Conservation (phyloP, 2,329 filamentous ascomycete genomes). For the Aspergillus viridinutans region DNA sequence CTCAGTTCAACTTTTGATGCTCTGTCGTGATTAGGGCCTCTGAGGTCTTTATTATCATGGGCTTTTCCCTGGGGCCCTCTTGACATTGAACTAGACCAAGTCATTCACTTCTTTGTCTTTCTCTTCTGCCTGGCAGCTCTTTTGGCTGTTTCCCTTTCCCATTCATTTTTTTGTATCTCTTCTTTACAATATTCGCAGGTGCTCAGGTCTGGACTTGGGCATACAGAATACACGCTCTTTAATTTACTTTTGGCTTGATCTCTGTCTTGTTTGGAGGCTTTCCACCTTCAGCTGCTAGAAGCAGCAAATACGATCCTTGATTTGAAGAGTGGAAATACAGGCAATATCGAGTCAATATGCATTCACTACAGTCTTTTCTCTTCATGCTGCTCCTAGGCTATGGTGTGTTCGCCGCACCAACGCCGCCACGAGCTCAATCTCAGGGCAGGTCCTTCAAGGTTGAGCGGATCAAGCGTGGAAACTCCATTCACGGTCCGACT, state of each 20-base stretch:
- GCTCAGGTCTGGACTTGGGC: slow-evolving; percentile 19
- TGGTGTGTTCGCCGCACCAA: slow-evolving; percentile 31
- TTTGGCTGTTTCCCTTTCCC: slow-evolving; percentile 12
- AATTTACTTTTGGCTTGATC: neutral
- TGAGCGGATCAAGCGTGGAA: slow-evolving; percentile 53
- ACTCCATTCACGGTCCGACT: slow-evolving; percentile 53
- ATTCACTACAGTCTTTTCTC: slow-evolving; percentile 22
- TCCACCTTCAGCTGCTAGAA: neutral
- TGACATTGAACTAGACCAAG: slow-evolving; percentile 2
- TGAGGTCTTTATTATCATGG: neutral
- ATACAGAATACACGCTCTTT: slow-evolving; percentile 12
- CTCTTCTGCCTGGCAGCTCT: neutral
- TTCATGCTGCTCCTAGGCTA: slow-evolving; percentile 29
- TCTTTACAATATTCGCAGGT: slow-evolving; percentile 8
- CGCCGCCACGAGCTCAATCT: slow-evolving; percentile 14
- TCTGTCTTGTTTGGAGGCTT: neutral
- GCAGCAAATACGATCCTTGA: neutral
- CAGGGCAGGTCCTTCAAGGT: slow-evolving; percentile 56
- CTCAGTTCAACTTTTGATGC: neutral
- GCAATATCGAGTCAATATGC: neutral
- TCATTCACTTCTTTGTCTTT: slow-evolving; percentile 9
- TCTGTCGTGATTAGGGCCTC: neutral
- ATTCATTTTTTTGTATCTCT: slow-evolving; percentile 5
- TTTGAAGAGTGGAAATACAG: neutral
- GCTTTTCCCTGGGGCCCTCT: neutral